Evolutionary conservation across 495 filamentous ascomycete species (phyloP), one percentile per base, ranked within the genome.

Genomic region (Arthonia radiata): DNA sequence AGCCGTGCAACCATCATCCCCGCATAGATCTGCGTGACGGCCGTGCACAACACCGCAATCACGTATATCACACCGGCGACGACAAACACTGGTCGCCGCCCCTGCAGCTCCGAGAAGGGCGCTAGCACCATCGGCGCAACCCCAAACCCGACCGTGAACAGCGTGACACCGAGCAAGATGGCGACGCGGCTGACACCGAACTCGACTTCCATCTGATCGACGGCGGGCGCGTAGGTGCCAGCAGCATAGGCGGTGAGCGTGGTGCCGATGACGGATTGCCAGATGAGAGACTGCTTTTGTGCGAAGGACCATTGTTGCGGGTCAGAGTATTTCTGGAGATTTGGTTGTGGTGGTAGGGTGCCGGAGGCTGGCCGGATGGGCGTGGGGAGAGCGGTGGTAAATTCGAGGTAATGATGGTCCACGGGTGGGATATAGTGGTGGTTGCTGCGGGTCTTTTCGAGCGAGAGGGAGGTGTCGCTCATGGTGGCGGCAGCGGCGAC

Each of bases 81-180:
- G 23, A 79, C 56, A 33, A 91, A 89, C 13, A 91, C 72, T 0
- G 79, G 76, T 32, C 71, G 63, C 4, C 80, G n/a, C 2, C 21
- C 21, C 5, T 48, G 70, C 37, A 92, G 67, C 52, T 93, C 83
- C 1, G 73, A 80, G 34, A 94, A 73, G 0, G 83, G 83, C 0
- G 82, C 83, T 0, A 93, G 57, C 6, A 82, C 53, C 79, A 94
- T 91, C 0, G 83, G 83, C 0, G 81, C 77, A 23, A 80, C 39
- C 0, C 57, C 78, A 39, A 94, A 93, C 5, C 83, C 83, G 16
- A 59, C 38, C 19, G 75, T 81, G 46, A 89, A 94, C 2, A 65
- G 57, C 0, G 80, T 86, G 25, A 92, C 74, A 8, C 77, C 77
- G n/a, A 71, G 52, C 10, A 76, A 52, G 17, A 71, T 62, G 13